Base-by-base conservation (phyloP, 495 filamentous ascomycete species). In the Annulohypoxylon moriforme region DNA sequence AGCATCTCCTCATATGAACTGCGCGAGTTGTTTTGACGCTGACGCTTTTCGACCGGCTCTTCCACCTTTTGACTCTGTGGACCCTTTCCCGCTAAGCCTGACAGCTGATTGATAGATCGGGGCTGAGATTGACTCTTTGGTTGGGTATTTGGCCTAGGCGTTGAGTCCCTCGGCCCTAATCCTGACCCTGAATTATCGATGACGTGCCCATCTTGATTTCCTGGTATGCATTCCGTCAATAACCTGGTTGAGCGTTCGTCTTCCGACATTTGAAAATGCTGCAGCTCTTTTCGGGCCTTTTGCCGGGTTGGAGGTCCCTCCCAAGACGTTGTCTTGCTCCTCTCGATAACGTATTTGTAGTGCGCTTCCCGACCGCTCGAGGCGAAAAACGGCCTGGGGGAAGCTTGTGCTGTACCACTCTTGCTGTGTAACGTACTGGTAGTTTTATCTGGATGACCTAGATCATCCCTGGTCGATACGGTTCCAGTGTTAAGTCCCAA, bases 1-100 rank as follows among this genome's bases (percentile, higher is more conserved):
- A 77, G 27, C 71, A 76, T 70, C 29, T 69, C 34, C 27, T 76
- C 60, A 47, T 76, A 77, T n/a, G 76, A 76, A 38, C 67, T 76
- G 22, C 64, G 64, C 2, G 57, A 60, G 38, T 53, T 56, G n/a
- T 55, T 29, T 4, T 40, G 67, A 46, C 52, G 74, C 25, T 38
- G 49, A 4, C 50, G 55, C 7, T 24, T 67, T 24, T 60, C 59
- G 22, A 3, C 64, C 3, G 44, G 47, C 14, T 57, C 53, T 11
- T 57, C 47, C 3, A 8, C 40, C 60, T 61, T 71, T 18, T 68
- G 70, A 16, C 6, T 49, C 31, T 40, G 44, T 10, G 25, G 1
- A 8, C 8, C 29, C 59, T 18, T 49, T 34, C 1, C 29, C 18
- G 24, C 44, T 24, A 53, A 47, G 46, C 20, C 36, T 22, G 65